These are phyloP conservation scores for Parachaetomium inaequale DNA, from an alignment of 495 filamentous ascomycete species.

Conservation along the genomic window DNA sequence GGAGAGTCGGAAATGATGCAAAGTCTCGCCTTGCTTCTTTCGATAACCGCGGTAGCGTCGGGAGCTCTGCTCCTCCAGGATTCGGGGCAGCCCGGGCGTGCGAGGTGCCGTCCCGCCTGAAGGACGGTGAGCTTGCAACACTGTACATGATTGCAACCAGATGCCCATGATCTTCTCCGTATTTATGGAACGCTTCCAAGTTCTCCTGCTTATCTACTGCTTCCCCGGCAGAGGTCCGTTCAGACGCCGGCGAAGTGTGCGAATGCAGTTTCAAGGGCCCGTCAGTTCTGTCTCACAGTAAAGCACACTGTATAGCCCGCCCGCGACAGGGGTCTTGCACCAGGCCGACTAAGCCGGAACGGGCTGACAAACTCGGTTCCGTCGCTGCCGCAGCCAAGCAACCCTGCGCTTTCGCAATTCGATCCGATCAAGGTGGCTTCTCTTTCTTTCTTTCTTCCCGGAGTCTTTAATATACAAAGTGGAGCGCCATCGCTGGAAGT, in stretches of 20 bases:
- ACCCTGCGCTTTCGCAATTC: background rate
- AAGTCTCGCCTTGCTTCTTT: background rate
- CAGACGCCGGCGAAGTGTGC: too few species aligned
- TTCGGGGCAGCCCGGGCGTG: too few species aligned
- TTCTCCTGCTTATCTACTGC: too few species aligned
- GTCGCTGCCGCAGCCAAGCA: conserved; percentile 19
- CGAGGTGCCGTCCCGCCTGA: too few species aligned
- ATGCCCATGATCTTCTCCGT: too few species aligned
- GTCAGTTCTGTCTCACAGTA: conserved; percentile 1
- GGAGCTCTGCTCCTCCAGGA: background rate
- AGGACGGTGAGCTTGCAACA: too few species aligned
- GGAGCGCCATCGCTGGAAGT: conserved; percentile 25
- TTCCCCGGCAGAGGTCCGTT: too few species aligned
- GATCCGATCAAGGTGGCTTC: conserved; percentile 4
- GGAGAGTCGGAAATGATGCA: background rate
- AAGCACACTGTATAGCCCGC: background rate
- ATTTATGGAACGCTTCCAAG: too few species aligned
- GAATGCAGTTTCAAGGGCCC: background rate
- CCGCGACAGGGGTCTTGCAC: background rate
- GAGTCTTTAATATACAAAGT: conserved; percentile 4
- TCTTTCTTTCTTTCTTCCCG: background rate
- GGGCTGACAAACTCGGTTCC: conserved; percentile 22
- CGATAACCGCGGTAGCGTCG: background rate
- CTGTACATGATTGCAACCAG: too few species aligned
- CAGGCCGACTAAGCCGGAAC: conserved; percentile 4